Percentiles rank a stretch among this genome's conserved stretches.
Evolutionary conservation across 208 protist species (phyloP).

Genomic region (Porcisia hertigi): DNA sequence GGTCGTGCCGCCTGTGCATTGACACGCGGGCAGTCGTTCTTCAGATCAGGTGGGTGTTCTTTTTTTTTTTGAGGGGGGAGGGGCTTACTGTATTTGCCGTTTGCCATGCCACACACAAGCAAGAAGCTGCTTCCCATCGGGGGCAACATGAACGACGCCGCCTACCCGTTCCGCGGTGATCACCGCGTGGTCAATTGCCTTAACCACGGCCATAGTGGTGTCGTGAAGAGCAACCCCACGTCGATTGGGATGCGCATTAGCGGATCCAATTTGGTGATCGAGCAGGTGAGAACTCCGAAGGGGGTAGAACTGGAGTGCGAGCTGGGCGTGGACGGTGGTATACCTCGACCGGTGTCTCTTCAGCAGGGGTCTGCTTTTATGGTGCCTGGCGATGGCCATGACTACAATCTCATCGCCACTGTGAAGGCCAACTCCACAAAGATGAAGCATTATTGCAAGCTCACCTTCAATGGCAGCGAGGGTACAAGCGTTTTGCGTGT

Average conservation of each 20-base stretch:
- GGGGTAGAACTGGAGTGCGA: slow-evolving; percentile 65
- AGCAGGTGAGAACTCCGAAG: slow-evolving; percentile 58
- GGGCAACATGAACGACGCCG: slow-evolving; percentile 86
- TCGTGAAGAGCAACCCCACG: slow-evolving; percentile 37
- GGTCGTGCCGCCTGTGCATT: neutral
- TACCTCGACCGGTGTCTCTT: slow-evolving; percentile 49
- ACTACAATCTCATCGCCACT: slow-evolving; percentile 70
- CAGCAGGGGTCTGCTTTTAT: slow-evolving; percentile 43
- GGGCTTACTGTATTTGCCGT: neutral
- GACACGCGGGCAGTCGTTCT: neutral
- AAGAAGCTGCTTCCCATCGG: slow-evolving; percentile 52
- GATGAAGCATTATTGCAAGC: slow-evolving; percentile 61
- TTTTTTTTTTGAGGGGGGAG: neutral
- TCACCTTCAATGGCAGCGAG: slow-evolving; percentile 76
- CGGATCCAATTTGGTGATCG: slow-evolving; percentile 76
- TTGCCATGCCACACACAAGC: slow-evolving; percentile 21
- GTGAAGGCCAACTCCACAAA: slow-evolving; percentile 40
- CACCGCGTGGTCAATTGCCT: slow-evolving; percentile 62
- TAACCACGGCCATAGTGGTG: slow-evolving; percentile 85
- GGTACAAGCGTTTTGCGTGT: slow-evolving; percentile 56
- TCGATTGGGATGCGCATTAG: slow-evolving; percentile 64
- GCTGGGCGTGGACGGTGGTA: slow-evolving; percentile 60
- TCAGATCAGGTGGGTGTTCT: neutral
- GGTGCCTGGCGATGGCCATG: slow-evolving; percentile 73
- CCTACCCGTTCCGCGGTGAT: slow-evolving; percentile 82